These are phyloP conservation scores for Neofusicoccum umdonicola DNA, from an alignment of 2,329 filamentous ascomycete genomes.

Conservation along the genomic window DNA sequence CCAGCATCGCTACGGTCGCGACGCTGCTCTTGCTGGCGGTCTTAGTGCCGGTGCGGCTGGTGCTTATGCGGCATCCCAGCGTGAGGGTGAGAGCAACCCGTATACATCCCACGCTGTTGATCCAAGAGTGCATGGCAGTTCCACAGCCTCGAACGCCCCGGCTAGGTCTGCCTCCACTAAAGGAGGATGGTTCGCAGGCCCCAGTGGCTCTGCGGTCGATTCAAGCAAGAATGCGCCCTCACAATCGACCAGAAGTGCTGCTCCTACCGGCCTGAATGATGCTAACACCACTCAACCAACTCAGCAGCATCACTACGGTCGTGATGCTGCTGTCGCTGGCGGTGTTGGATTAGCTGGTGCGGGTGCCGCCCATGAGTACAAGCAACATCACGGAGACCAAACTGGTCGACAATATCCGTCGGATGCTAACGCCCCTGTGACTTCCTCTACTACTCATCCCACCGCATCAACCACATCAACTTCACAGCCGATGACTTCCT, in stretches of 20 bases:
- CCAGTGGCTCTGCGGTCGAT: not conserved
- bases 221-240: not conserved
- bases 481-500: not conserved
- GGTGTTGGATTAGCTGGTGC: conserved; percentile 25
- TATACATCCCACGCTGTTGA: conserved; percentile 1
- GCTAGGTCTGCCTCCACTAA: not conserved
- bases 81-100: not conserved
- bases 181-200: conserved; percentile 10
- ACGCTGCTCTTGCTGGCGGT: conserved; percentile 26
- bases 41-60: conserved; percentile 19
- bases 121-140: not conserved
- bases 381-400: not conserved
- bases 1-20: conserved; percentile 26
- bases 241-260: not conserved
- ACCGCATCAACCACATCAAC: not conserved
- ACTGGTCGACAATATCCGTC: not conserved
- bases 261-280: not conserved
- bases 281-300: not conserved
- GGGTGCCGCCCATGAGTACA: not conserved
- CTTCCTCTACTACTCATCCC: not conserved
- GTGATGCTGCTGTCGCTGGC: conserved; percentile 27
- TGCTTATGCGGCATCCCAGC: conserved; percentile 2
- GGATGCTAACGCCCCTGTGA: not conserved
- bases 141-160: not conserved
- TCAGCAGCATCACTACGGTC: conserved; percentile 26